Evolutionary conservation across 78 protist genomes (phyloP).

Genomic region (Dictyostelium capitatum): DNA sequence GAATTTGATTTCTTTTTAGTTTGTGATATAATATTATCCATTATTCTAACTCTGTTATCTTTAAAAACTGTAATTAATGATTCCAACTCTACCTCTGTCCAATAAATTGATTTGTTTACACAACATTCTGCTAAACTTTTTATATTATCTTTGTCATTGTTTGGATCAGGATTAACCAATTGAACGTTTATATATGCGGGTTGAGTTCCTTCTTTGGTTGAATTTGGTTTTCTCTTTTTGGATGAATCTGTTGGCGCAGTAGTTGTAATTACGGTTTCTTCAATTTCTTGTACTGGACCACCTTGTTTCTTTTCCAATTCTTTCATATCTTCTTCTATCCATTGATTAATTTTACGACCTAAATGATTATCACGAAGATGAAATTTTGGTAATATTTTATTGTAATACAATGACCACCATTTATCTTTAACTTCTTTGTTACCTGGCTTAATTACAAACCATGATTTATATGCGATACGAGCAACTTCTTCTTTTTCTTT

Average conservation of each 20-base stretch:
- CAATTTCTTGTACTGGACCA: not conserved
- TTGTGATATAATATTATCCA: constrained; percentile 49
- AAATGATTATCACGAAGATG: constrained; percentile 64
- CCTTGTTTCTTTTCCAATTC: constrained; percentile 36
- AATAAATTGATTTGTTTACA: constrained; percentile 28
- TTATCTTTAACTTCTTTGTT: constrained; percentile 69
- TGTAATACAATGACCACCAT: constrained; percentile 70
- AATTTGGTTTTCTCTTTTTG: constrained; percentile 65
- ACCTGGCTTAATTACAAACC: constrained; percentile 60
- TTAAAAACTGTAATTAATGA: constrained; percentile 11
- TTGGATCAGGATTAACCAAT: constrained; percentile 41
- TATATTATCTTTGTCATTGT: not conserved
- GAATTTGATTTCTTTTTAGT: constrained; percentile 28
- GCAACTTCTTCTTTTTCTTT: constrained; percentile 72
- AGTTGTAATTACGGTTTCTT: not conserved
- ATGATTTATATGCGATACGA: constrained; percentile 42
- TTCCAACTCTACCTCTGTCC: constrained; percentile 36
- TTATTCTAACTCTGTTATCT: constrained; percentile 59
- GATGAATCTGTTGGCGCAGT: not conserved
- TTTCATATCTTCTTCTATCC: constrained; percentile 77
- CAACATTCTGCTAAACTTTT: constrained; percentile 6
- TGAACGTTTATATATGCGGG: constrained; percentile 63
- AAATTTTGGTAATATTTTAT: constrained; percentile 38
- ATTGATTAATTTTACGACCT: constrained; percentile 66
- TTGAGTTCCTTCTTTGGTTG: constrained; percentile 45